Evolutionary conservation across 805 yeast genomes (phyloP), one percentile per base, ranked within the genome.

Genomic region (Candida boidinii): DNA sequence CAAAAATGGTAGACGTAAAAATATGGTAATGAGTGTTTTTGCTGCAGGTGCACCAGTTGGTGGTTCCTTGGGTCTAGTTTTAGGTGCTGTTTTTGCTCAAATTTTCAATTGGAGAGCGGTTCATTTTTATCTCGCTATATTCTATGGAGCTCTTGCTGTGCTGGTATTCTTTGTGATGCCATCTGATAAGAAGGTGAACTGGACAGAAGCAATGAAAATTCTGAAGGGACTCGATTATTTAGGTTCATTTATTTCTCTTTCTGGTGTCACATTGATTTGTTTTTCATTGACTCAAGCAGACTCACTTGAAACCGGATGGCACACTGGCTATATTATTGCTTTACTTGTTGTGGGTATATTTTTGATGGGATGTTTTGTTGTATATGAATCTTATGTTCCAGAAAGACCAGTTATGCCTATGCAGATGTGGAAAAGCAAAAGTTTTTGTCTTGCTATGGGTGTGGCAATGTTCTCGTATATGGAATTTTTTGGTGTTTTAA

Each of bases 11-110:
- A 40, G 42, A 24, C 39, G 72, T 23, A 65, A 65, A 38, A 66
- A 66, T 41, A 40, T 58, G 40, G 69, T 49, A 13, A 50, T 66
- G 62, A 64, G 70, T 24, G 46, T 58, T 21, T 62, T 66, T 38
- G 48, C 63, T 7, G 62, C 64, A 2, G 73, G 74, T 5, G 70
- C 72, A 2, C 74, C 74, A 2, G 43, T 64, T 5, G 74, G 74
- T 15, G 63, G 58, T 29, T 64, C 66, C 4, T 38, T 48, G 14
- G 74, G 73, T 1, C 53, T 53, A n/a, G 39, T 68, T 18, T 38
- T 58, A 15, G 70, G 69, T 7, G 74, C 72, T 31, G 59, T 68
- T 8, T 60, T 68, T 38, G 40, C 52, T n/a, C 48, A 58, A 31
- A 46, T 53, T 12, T 40, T 66, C 16, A 51, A 45, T 32, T 68